These are phyloP conservation scores for Trifolium pratense DNA, from an alignment of 306 rosid genomes.

Conservation along the genomic window DNA sequence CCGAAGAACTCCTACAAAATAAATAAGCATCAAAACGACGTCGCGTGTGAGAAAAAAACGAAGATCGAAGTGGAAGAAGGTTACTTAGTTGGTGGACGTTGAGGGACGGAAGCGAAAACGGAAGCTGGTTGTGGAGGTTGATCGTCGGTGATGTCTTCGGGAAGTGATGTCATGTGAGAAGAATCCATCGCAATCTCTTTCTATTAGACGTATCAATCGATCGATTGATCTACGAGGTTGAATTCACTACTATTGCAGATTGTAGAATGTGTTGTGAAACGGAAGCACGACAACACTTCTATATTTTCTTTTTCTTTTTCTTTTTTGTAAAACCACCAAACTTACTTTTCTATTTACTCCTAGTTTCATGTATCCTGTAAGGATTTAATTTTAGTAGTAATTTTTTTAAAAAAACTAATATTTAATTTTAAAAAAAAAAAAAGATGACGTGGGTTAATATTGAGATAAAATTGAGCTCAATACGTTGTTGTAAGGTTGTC, in stretches of 20 bases:
- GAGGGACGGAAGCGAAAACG: conserved; percentile 73
- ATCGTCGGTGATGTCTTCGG: conserved; percentile 59
- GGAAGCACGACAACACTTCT: neutral
- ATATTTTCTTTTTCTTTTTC: too few relatives aligned
- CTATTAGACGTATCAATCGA: conserved; percentile 14
- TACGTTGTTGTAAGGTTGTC: too few relatives aligned
- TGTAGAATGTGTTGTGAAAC: neutral
- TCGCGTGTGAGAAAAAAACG: neutral
- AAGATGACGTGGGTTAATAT: too few relatives aligned
- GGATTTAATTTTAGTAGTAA: too few relatives aligned
- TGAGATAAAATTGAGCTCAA: too few relatives aligned
- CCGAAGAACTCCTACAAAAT: conserved; percentile 58
- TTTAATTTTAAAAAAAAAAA: too few relatives aligned
- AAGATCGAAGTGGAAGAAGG: conserved; percentile 34
- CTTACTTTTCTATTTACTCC: neutral
- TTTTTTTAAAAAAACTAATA: too few relatives aligned
- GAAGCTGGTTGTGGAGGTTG: conserved; percentile 48
- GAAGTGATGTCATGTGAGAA: conserved; percentile 64
- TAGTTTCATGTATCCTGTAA: neutral
- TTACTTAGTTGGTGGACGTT: conserved; percentile 78
- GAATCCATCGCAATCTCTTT: conserved; percentile 47
- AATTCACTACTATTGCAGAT: conserved; percentile 5
- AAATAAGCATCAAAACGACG: neutral
- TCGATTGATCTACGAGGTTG: conserved; percentile 3
- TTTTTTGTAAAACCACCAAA: neutral